These are phyloP conservation scores for Nectriaceae sp. DNA, from an alignment of 2,329 filamentous ascomycete species.

Conservation along the genomic window DNA sequence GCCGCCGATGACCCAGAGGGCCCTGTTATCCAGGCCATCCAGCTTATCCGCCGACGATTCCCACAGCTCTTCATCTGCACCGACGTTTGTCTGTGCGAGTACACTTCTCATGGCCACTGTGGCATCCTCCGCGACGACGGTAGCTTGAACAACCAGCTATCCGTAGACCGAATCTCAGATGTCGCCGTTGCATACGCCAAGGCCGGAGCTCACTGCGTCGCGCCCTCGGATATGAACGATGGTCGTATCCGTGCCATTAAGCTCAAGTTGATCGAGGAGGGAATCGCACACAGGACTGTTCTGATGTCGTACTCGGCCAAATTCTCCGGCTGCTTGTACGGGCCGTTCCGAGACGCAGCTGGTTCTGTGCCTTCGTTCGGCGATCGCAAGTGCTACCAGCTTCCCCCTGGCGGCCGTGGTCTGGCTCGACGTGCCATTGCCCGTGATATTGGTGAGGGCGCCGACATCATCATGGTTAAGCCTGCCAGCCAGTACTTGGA, in stretches of 20 bases:
- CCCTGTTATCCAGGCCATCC: constrained; percentile 86
- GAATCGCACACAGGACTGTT: constrained; percentile 85
- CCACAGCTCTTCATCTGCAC: constrained; percentile 88
- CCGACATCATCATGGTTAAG: constrained; percentile 99
- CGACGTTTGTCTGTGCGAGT: constrained; percentile 97
- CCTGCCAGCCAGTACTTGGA: constrained; percentile 94
- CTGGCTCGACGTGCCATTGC: constrained; percentile 87
- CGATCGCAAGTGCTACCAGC: constrained; percentile 94
- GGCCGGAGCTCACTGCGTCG: constrained; percentile 94
- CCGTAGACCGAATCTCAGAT: constrained; percentile 91
- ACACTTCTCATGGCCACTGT: constrained; percentile 97
- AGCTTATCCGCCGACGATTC: constrained; percentile 79
- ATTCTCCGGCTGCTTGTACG: constrained; percentile 95
- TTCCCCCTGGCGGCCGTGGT: constrained; percentile 88
- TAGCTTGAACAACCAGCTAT: constrained; percentile 87
- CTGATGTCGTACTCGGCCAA: constrained; percentile 99
- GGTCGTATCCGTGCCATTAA: constrained; percentile 97
- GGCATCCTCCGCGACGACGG: constrained; percentile 94
- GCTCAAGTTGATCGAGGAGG: constrained; percentile 93
- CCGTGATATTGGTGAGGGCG: constrained; percentile 89
- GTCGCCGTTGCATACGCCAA: constrained; percentile 98
- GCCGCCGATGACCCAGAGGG: constrained; percentile 90
- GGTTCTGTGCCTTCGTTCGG: constrained; percentile 90
- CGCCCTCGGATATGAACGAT: constrained; percentile 98
- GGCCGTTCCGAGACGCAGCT: constrained; percentile 94